Evolutionary conservation across 1,139 yeast genomes (phyloP), one percentile per base, ranked within the genome.

Genomic region (Nakaseomyces kungkrabaensis): DNA sequence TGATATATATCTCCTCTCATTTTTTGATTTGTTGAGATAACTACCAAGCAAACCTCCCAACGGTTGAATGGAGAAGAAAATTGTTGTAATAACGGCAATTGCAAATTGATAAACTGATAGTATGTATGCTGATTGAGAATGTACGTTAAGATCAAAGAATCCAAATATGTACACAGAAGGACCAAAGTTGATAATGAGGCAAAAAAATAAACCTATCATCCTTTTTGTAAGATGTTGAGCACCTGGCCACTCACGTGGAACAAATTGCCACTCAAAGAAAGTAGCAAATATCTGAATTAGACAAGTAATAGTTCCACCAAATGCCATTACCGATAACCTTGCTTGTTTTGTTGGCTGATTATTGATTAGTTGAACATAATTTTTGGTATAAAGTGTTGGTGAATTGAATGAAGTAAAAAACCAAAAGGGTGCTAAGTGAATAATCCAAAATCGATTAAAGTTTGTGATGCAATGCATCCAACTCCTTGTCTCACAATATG

Each of bases 401-500:
- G 95, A 76, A 63, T 87, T 86, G 63, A 82, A 82, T 42, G 83
- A 73, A 0, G 94, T 85, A 60, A 82, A 86, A 61, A 80, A 85
- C 96, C 96, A 87, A 66, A 82, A 88, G 51, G 83, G 73, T 0
- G 87, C 74, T 5, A 82, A 66, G 62, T 88, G 96, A 47, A 87
- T 80, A 37, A 85, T 80, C 95, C 96, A 87, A 34, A 87, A 79
- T 52, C 96, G 71, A 63, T 82, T 85, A 65, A 86, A 87, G 62
- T 87, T 86, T 3, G 88, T 81, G 1, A 83, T 68, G 46, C 82
- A 70, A 67, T 87, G 96, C 56, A 81, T 66, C 95, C 95, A 87
- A 1, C 88, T 76, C 59, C 96, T 72, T 45, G 75, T 75, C 60
- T 88, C 96, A 46, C 70, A 71, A 61, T 80, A 88, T 0, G 95